A percentile compares a stretch with the other conserved stretches of the same genome.
Evolutionary conservation across 139 green algal genomes (phyloP).

Genomic region (Micromonas pusilla): DNA sequence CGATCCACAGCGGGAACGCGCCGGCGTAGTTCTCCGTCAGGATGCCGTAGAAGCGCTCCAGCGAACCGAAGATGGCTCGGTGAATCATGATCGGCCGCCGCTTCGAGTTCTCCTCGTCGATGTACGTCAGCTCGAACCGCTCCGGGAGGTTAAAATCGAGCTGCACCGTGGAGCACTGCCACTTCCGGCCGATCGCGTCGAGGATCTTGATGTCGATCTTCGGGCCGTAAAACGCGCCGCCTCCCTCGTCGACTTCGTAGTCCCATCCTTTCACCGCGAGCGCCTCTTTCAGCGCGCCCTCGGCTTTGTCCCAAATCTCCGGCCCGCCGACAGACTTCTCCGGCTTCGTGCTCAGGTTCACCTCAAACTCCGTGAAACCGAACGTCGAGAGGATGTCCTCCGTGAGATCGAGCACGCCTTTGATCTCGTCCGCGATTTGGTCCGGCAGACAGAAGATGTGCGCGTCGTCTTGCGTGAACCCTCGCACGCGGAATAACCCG

Average conservation of each 20-base stretch:
- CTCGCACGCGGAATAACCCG: constrained; percentile 91
- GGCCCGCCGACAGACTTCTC: constrained; percentile 88
- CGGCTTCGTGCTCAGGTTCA: constrained; percentile 86
- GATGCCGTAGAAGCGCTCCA: constrained; percentile 95
- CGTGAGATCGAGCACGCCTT: constrained; percentile 71
- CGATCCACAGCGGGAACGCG: constrained; percentile 88
- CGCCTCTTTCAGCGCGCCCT: constrained; percentile 16
- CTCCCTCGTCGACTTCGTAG: constrained; percentile 65
- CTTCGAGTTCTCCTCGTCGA: constrained; percentile 51
- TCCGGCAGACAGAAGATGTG: constrained; percentile 97
- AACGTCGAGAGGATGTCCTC: constrained; percentile 82
- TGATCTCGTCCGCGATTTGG: constrained; percentile 82
- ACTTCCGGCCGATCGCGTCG: constrained; percentile 75
- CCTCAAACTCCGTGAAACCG: constrained; percentile 86
- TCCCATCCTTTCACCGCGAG: constrained; percentile 38
- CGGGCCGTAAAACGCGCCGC: constrained; percentile 96
- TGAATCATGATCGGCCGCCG: constrained; percentile 97
- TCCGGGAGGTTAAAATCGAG: constrained; percentile 98
- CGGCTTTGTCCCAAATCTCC: constrained; percentile 77
- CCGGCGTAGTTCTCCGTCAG: constrained; percentile 94
- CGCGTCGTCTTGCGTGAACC: constrained; percentile 97
- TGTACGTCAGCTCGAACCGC: constrained; percentile 85
- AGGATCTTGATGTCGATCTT: constrained; percentile 98
- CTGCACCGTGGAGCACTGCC: constrained; percentile 98
- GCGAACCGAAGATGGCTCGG: constrained; percentile 83